Evolutionary conservation across 768 basidiomycete genomes (phyloP).

Genomic region (Panellus pusillus): DNA sequence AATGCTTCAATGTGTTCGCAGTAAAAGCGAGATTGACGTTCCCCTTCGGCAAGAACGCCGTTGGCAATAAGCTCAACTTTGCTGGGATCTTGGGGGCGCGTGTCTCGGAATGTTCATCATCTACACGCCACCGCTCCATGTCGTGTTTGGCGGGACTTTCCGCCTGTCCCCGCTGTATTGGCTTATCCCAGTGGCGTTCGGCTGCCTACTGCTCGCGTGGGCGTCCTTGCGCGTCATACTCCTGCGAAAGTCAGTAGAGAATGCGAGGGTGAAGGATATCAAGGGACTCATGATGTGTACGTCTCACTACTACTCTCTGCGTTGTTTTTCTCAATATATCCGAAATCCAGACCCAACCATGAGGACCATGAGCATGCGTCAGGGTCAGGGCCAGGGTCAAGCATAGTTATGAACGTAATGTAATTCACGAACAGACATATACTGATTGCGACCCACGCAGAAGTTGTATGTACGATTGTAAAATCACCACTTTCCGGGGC

Average conservation of each 20-base stretch:
- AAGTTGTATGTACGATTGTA: no score
- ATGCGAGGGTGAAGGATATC: conserved; percentile 61
- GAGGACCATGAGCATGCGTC: conserved; percentile 61
- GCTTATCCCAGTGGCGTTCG: conserved; percentile 65
- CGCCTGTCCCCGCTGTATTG: conserved; percentile 64
- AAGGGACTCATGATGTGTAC: conserved; percentile 72
- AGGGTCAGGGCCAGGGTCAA: no score
- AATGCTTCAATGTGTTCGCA: conserved; percentile 72
- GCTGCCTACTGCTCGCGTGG: conserved; percentile 55
- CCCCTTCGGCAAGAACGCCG: conserved; percentile 59
- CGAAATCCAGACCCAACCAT: conserved; percentile 54
- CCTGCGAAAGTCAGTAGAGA: conserved; percentile 54
- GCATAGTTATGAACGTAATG: no score
- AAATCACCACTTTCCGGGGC: no score
- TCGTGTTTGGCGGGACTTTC: conserved; percentile 64
- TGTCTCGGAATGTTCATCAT: conserved; percentile 66
- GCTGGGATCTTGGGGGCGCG: conserved; percentile 61
- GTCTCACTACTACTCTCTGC: conserved; percentile 26
- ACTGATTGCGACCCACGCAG: no score
- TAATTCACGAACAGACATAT: no score
- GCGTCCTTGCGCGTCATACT: conserved; percentile 58
- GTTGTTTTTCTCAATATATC: conserved; percentile 9
- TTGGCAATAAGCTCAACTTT: conserved; percentile 67
- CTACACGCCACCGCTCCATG: conserved; percentile 68
- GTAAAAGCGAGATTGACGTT: conserved; percentile 63